A percentile compares a stretch with the other conserved stretches of the same genome.
phyloP scores from a whole-genome alignment of 257 asterid species.

The Fraxinus americana region DNA sequence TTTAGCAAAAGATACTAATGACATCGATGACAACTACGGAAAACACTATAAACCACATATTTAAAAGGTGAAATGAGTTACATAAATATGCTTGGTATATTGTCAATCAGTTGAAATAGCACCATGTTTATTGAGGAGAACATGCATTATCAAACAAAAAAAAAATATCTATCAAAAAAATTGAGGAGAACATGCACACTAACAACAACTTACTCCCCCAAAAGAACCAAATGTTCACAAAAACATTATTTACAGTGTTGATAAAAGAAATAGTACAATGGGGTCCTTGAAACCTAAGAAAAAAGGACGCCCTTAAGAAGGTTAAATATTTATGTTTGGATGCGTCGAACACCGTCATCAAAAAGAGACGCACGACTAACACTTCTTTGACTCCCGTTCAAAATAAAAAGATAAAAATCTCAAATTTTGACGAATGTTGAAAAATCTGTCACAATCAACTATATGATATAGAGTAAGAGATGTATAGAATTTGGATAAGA shows the following conservation, averaged over 20 bases:
- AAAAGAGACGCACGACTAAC: neutral
- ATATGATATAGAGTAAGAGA: neutral
- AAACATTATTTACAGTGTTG: neutral
- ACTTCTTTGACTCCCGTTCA: neutral
- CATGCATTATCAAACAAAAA: no score
- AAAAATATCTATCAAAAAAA: no score
- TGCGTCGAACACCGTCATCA: neutral
- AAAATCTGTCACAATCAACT: neutral
- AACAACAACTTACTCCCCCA: conserved; percentile 17
- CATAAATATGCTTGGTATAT: conserved; percentile 28
- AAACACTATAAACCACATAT: neutral
- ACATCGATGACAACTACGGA: neutral
- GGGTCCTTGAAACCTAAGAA: conserved; percentile 7
- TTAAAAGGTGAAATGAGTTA: neutral
- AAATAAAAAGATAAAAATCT: neutral
- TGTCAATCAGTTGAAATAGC: conserved; percentile 33
- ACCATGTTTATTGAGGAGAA: conserved; percentile 27
- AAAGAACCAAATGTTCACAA: neutral
- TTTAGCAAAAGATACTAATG: neutral
- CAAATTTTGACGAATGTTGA: neutral
- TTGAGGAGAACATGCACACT: conserved; percentile 26
- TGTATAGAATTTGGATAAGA: neutral
- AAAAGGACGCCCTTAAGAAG: neutral
- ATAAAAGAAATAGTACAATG: neutral
- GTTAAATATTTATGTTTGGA: neutral